These are phyloP conservation scores for Globisporangium lucens DNA, from an alignment of 352 stramenopile genomes.

Conservation along the genomic window DNA sequence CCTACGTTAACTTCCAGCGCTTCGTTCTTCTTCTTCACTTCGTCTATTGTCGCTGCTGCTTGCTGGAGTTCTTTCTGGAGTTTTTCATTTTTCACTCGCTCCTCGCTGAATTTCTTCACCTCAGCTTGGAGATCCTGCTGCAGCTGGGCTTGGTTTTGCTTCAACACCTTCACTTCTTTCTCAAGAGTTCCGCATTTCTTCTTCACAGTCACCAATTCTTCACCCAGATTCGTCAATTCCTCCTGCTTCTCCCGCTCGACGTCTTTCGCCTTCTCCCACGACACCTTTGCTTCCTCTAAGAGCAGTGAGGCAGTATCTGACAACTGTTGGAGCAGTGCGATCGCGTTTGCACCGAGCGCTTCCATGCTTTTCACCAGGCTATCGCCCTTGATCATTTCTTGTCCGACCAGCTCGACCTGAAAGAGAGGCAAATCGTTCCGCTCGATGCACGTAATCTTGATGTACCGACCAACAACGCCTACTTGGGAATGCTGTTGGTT, in stretches of 20 bases:
- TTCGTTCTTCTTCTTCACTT: conserved; percentile 58
- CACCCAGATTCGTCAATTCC: conserved; percentile 64
- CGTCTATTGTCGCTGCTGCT: conserved; percentile 20
- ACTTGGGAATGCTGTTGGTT: conserved; percentile 10
- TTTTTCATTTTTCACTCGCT: conserved; percentile 32
- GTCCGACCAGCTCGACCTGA: conserved; percentile 67
- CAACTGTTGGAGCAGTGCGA: conserved; percentile 48
- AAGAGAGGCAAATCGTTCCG: conserved; percentile 60
- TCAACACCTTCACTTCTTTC: conserved; percentile 20
- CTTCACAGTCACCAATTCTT: conserved; percentile 61
- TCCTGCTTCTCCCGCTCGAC: conserved; percentile 77
- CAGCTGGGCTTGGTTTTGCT: conserved; percentile 10
- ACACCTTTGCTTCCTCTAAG: conserved; percentile 59
- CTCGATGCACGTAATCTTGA: conserved; percentile 63
- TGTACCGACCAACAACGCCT: conserved; percentile 39
- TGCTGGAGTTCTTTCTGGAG: conserved; percentile 48
- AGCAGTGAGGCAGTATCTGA: conserved; percentile 48
- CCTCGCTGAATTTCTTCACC: conserved; percentile 23
- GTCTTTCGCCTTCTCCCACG: conserved; percentile 75
- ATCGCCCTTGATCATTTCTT: conserved; percentile 53
- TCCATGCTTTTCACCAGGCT: conserved; percentile 39
- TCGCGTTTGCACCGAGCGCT: conserved; percentile 34
- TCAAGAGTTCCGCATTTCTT: conserved; percentile 43
- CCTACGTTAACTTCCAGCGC: conserved; percentile 38
- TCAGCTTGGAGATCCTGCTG: conserved; percentile 16